Evolutionary conservation across 148 eudicot genomes (phyloP).

Genomic region (Polygonum aviculare): DNA sequence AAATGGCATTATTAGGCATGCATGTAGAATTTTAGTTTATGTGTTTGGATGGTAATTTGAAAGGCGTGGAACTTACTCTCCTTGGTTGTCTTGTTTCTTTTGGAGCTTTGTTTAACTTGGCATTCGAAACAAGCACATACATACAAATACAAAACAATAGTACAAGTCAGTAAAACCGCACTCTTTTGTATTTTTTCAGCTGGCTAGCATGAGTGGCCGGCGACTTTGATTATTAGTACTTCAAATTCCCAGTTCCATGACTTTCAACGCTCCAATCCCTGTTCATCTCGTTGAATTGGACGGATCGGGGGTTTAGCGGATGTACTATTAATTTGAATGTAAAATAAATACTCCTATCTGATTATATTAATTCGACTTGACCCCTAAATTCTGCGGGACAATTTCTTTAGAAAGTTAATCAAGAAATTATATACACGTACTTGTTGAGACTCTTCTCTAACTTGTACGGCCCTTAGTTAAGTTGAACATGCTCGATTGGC

Average conservation of each 20-base stretch:
- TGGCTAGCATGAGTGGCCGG: background rate
- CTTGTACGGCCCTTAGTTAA: too few relatives aligned
- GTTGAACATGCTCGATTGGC: too few relatives aligned
- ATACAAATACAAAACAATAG: background rate
- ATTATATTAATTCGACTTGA: too few relatives aligned
- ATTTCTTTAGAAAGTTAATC: too few relatives aligned
- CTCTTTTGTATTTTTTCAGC: background rate
- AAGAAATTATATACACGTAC: too few relatives aligned
- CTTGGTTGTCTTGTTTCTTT: background rate
- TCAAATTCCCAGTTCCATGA: constrained; percentile 1
- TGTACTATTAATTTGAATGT: too few relatives aligned
- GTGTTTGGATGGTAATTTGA: background rate
- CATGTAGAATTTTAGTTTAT: background rate
- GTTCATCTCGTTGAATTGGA: background rate
- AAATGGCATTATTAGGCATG: constrained; percentile 7
- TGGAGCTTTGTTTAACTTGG: background rate
- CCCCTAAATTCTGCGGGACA: too few relatives aligned
- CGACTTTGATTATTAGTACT: background rate
- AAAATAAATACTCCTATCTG: too few relatives aligned
- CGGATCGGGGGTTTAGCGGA: background rate
- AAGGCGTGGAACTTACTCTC: background rate
- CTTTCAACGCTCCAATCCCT: background rate
- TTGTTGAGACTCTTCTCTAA: too few relatives aligned
- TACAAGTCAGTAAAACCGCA: background rate
- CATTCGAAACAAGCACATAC: background rate